These are phyloP conservation scores for Phytophthora pluvialis DNA, from an alignment of 352 stramenopile species.

Conservation along the genomic window DNA sequence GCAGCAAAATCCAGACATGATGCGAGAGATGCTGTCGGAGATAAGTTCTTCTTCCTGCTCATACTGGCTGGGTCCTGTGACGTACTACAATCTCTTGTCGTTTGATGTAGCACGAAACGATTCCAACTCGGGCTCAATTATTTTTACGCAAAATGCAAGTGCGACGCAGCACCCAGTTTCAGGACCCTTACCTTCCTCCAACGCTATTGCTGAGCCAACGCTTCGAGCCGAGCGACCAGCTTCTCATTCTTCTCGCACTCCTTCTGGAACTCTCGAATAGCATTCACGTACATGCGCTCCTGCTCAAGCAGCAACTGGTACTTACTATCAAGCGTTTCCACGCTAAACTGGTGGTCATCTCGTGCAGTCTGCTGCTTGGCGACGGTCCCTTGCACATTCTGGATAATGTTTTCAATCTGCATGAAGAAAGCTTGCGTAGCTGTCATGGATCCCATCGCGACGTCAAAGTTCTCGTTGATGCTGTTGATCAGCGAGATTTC, in stretches of 20 bases:
- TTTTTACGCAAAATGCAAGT: conserved; percentile 34
- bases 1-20: conserved; percentile 58
- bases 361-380: conserved; percentile 61
- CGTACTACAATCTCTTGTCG: not conserved
- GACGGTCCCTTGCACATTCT: conserved; percentile 59
- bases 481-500: conserved; percentile 88
- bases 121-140: conserved; percentile 23
- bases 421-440: conserved; percentile 78
- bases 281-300: conserved; percentile 84
- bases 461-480: conserved; percentile 85
- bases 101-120: conserved; percentile 7
- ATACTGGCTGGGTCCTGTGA: conserved; percentile 3
- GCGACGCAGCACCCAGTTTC: conserved; percentile 7
- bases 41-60: conserved; percentile 41
- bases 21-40: conserved; percentile 39
- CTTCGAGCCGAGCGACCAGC: conserved; percentile 36
- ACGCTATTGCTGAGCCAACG: conserved; percentile 12
- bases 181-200: conserved; percentile 1
- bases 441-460: conserved; percentile 71
- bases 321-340: conserved; percentile 78
- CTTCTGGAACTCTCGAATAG: conserved; percentile 89
- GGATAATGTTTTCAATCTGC: conserved; percentile 76
- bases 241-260: conserved; percentile 90
- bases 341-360: conserved; percentile 41
- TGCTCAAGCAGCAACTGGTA: conserved; percentile 81